These are phyloP conservation scores for Albizia julibrissin DNA, from an alignment of 306 rosid species.

Conservation along the genomic window DNA sequence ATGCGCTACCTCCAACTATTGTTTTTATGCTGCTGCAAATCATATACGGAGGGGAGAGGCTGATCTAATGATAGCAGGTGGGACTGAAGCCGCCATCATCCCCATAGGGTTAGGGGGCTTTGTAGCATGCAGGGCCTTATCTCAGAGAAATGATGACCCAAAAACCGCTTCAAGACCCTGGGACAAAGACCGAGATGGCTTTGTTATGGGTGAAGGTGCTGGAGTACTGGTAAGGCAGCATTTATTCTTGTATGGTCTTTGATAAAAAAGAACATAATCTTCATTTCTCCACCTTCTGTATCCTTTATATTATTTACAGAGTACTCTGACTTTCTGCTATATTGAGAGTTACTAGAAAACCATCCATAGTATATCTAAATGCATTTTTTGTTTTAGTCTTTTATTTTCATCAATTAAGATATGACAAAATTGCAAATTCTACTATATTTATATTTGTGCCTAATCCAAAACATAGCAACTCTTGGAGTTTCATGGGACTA, in stretches of 20 bases:
- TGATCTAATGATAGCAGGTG: constrained; percentile 94
- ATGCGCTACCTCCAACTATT: constrained; percentile 94
- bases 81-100: constrained; percentile 93
- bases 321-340: background rate
- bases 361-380: background rate
- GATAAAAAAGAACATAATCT: background rate
- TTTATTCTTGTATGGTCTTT: background rate
- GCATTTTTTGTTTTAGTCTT: background rate
- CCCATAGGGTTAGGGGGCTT: constrained; percentile 96
- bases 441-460: background rate
- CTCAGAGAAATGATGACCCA: constrained; percentile 96
- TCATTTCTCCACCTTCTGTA: background rate
- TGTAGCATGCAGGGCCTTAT: constrained; percentile 93
- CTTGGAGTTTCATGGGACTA: background rate
- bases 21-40: constrained; percentile 92
- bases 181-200: constrained; percentile 95
- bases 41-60: constrained; percentile 98
- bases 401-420: background rate
- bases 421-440: background rate
- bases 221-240: constrained; percentile 72
- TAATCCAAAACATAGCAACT: background rate
- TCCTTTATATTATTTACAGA: background rate
- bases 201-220: constrained; percentile 99
- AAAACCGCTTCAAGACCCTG: constrained; percentile 95
- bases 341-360: background rate